Conservation (phyloP, 2,329 filamentous ascomycete genomes). For the Calonectria multiphialidica region DNA sequence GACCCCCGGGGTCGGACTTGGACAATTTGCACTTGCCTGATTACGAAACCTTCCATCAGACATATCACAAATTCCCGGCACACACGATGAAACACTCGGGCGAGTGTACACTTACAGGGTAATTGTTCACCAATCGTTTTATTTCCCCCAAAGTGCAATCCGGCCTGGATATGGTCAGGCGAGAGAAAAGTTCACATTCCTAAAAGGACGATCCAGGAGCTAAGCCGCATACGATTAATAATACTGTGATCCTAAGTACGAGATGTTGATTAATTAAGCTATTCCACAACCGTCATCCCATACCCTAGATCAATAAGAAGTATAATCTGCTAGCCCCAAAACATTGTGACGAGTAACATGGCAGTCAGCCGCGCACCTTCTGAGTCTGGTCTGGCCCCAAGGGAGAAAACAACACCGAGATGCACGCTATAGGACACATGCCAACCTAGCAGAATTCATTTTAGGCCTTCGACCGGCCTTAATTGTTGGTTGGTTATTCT, state of each 20-base stretch:
- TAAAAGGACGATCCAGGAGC: neutral
- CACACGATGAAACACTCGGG: neutral
- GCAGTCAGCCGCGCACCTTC: neutral
- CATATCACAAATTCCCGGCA: neutral
- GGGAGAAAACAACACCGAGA: slow-evolving; percentile 22
- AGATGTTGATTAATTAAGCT: neutral
- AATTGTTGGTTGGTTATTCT: slow-evolving; percentile 36
- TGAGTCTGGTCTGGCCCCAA: neutral
- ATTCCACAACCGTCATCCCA: neutral
- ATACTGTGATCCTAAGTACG: neutral
- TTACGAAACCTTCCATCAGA: neutral
- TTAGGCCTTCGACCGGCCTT: slow-evolving; percentile 34
- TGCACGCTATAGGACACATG: slow-evolving; percentile 25
- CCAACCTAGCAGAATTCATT: slow-evolving; percentile 32
- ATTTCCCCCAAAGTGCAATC: neutral
- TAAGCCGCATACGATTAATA: too few relatives aligned
- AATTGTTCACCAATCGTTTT: neutral
- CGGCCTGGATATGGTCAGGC: neutral
- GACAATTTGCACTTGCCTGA: neutral
- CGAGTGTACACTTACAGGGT: neutral
- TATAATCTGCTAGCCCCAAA: slow-evolving; percentile 34
- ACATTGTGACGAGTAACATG: neutral
- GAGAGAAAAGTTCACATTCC: neutral
- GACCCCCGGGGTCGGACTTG: neutral
- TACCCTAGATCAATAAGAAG: neutral